phyloP scores from a whole-genome alignment of 306 rosid genomes.

The Gastrolobium villosum region DNA sequence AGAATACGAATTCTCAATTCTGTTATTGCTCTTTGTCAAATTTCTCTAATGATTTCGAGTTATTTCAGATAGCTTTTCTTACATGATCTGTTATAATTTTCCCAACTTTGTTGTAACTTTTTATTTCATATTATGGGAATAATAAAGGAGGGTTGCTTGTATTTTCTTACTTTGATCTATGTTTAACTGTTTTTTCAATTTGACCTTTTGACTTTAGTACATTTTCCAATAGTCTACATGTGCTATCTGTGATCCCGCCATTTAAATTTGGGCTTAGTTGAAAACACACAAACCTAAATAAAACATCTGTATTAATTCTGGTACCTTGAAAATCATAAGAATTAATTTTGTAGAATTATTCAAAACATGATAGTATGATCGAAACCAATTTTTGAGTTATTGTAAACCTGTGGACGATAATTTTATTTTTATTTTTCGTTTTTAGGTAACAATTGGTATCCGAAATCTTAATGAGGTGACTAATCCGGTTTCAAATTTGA shows the following conservation, averaged over 20 bases:
- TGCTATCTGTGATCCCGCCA: not conserved
- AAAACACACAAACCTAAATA: not conserved
- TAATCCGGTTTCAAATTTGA: too few relatives aligned
- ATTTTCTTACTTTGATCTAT: not conserved
- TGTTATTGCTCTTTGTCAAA: conserved; percentile 31
- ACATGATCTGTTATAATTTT: conserved; percentile 4
- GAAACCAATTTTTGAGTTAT: not conserved
- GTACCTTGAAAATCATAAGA: not conserved
- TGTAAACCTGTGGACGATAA: too few relatives aligned
- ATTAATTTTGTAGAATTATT: not conserved
- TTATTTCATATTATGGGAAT: not conserved
- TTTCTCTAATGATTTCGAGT: conserved; percentile 3
- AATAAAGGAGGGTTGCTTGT: conserved; percentile 19
- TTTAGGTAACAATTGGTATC: too few relatives aligned
- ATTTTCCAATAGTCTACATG: not conserved
- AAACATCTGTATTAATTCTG: too few relatives aligned
- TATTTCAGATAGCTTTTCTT: conserved; percentile 35
- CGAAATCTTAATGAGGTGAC: too few relatives aligned
- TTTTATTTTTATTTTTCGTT: too few relatives aligned
- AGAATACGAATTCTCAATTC: not conserved
- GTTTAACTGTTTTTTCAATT: not conserved
- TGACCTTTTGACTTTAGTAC: not conserved
- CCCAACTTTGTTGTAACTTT: not conserved
- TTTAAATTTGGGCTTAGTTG: conserved; percentile 6
- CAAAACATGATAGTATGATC: not conserved